phyloP scores from a whole-genome alignment of 2,329 filamentous ascomycete species.

The Chaetomium strumarium region DNA sequence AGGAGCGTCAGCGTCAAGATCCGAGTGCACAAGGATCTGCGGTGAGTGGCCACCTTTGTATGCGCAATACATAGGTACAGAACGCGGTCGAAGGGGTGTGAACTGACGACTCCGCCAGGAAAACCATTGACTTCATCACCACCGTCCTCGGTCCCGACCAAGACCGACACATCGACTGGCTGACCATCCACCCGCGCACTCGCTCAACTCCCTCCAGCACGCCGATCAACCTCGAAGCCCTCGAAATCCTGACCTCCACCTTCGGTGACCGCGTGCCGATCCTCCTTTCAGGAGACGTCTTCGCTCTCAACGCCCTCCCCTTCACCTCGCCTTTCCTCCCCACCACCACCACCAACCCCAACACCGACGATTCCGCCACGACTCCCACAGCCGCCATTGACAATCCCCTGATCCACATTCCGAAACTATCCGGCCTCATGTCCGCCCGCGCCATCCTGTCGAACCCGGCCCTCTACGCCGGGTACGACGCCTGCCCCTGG shows the following conservation, averaged over 20 bases:
- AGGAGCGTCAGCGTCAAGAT: conserved; percentile 66
- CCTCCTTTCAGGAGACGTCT: conserved; percentile 64
- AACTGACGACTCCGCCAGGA: conserved; percentile 28
- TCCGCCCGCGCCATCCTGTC: conserved; percentile 61
- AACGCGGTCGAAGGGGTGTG: neutral
- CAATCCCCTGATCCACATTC: conserved; percentile 28
- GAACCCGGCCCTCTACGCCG: conserved; percentile 61
- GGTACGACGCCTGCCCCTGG: conserved; percentile 52
- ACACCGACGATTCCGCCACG: conserved; percentile 11
- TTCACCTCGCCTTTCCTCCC: conserved; percentile 34
- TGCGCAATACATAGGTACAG: too few relatives aligned
- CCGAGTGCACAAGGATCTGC: conserved; percentile 58
- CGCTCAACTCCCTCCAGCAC: conserved; percentile 54
- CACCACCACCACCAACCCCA: conserved; percentile 18
- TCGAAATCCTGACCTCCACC: conserved; percentile 48
- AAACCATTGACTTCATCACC: conserved; percentile 56
- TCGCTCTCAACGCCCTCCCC: conserved; percentile 48
- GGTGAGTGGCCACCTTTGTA: conserved; percentile 29
- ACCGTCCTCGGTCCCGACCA: conserved; percentile 52
- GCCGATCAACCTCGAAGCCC: conserved; percentile 56
- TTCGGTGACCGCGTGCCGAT: conserved; percentile 53
- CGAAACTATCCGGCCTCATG: conserved; percentile 59
- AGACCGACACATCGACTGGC: conserved; percentile 55
- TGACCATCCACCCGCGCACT: conserved; percentile 65
- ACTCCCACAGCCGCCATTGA: conserved; percentile 29